Evolutionary conservation across 176 grass and related monocot genomes (phyloP).

Genomic region (Microstegium vimineum): DNA sequence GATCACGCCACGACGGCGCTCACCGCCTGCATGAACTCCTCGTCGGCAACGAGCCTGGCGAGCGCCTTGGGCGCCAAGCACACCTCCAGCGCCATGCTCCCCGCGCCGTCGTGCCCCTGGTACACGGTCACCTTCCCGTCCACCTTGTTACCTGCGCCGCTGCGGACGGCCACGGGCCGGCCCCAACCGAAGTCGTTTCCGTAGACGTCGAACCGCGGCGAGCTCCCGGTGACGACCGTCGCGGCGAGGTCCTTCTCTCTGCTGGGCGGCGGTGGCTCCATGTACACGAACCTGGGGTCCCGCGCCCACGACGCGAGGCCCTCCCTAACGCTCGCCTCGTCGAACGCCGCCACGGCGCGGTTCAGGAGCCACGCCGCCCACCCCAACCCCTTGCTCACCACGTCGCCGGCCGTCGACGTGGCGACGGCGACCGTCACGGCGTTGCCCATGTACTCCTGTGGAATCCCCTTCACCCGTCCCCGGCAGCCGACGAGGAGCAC

Average conservation of each 20-base stretch:
- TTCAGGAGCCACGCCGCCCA: neutral
- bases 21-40: neutral
- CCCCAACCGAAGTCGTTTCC: conserved; percentile 42
- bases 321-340: neutral
- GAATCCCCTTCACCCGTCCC: neutral
- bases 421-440: neutral
- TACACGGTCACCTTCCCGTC: conserved; percentile 30
- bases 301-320: neutral
- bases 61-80: neutral
- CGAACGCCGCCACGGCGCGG: neutral
- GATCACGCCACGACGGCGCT: neutral
- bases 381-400: neutral
- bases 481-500: no score
- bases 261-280: neutral
- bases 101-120: neutral
- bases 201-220: conserved; percentile 31
- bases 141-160: conserved; percentile 17
- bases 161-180: conserved; percentile 14
- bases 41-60: neutral
- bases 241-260: neutral
- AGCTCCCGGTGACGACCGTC: neutral
- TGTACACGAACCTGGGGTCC: no score
- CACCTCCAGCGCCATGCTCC: neutral
- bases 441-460: neutral
- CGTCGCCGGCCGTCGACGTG: neutral